phyloP scores from a whole-genome alignment of 2,329 filamentous ascomycete species.

The Claviceps sp. region DNA sequence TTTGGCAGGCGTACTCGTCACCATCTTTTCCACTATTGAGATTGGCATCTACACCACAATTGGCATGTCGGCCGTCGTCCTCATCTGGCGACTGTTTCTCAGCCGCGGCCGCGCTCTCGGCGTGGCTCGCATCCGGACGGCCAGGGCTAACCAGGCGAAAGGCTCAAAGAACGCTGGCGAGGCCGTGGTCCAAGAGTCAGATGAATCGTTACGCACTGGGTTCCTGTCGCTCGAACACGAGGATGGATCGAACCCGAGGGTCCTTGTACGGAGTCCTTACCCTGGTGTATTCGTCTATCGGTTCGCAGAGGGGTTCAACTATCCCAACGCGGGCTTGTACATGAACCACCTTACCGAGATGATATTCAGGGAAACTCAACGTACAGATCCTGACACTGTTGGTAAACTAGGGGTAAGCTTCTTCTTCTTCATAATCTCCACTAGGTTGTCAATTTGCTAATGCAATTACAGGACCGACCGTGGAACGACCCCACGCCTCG shows the following conservation, averaged over 20 bases:
- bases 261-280: conserved; percentile 31
- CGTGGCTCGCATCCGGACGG: conserved; percentile 68
- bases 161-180: conserved; percentile 8
- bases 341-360: conserved; percentile 34
- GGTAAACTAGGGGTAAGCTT: conserved; percentile 33
- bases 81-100: conserved; percentile 68
- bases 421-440: neutral
- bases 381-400: conserved; percentile 27
- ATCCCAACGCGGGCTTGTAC: conserved; percentile 38
- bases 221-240: conserved; percentile 35
- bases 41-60: conserved; percentile 78
- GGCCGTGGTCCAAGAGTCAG: conserved; percentile 32
- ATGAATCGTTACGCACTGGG: conserved; percentile 22
- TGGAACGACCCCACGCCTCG: conserved; percentile 41
- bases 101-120: conserved; percentile 69
- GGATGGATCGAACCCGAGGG: conserved; percentile 36
- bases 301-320: conserved; percentile 43
- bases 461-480: conserved; percentile 29
- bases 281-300: conserved; percentile 43
- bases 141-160: conserved; percentile 42
- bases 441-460: conserved; percentile 4
- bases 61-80: conserved; percentile 51
- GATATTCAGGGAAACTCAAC: conserved; percentile 31
- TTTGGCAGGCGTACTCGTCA: conserved; percentile 72
- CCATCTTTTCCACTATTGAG: conserved; percentile 70